phyloP scores from a whole-genome alignment of 139 green algal genomes.

The Haematococcus sp. region DNA sequence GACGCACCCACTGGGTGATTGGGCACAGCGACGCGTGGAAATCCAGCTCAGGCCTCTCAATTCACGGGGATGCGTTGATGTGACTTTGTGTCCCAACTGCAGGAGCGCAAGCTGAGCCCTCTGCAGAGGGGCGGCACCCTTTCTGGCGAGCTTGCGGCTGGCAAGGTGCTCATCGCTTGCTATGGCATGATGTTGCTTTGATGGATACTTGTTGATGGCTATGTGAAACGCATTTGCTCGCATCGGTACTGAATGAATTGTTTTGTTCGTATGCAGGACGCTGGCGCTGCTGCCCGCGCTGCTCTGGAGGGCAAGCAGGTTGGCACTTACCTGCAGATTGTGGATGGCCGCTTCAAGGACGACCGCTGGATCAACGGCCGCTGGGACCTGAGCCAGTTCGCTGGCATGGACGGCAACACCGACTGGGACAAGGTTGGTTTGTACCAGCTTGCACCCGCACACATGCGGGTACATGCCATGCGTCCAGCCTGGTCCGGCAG shows the following conservation, averaged over 20 bases:
- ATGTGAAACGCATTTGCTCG: neutral
- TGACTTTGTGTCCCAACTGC: neutral
- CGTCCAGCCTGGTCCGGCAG: neutral
- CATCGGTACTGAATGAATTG: neutral
- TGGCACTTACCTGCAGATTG: constrained; percentile 44
- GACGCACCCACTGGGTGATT: too few species aligned
- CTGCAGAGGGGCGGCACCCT: constrained; percentile 73
- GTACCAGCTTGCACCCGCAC: neutral
- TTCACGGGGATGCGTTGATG: neutral
- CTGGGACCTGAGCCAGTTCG: constrained; percentile 72
- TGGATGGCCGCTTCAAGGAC: constrained; percentile 82
- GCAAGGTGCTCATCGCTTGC: constrained; percentile 47
- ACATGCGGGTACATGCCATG: neutral
- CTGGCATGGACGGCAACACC: constrained; percentile 44
- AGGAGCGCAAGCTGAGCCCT: constrained; percentile 60
- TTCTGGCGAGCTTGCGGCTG: constrained; percentile 57
- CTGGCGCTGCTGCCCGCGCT: constrained; percentile 28
- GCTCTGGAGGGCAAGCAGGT: neutral
- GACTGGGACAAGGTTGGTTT: constrained; percentile 70
- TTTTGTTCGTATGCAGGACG: constrained; percentile 34
- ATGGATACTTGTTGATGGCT: neutral
- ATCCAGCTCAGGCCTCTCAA: neutral
- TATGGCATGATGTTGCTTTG: constrained; percentile 1
- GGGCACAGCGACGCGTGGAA: neutral
- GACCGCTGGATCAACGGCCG: constrained; percentile 78